Conservation (phyloP, 2,329 filamentous ascomycete species). For the Whalleya microplaca region DNA sequence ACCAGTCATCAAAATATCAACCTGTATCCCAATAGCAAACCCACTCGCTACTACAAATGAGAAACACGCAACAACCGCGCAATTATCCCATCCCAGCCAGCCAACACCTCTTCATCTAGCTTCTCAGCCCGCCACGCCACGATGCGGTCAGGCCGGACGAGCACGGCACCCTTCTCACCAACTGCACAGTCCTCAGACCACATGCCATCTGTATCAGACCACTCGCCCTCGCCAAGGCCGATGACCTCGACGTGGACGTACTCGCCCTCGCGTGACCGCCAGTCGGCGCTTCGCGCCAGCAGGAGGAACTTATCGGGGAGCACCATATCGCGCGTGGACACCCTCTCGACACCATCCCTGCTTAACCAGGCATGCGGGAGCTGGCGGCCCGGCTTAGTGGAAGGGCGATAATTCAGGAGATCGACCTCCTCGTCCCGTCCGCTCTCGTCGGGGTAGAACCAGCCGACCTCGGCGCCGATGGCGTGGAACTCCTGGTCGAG, state of each 20-base stretch:
- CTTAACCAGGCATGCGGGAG: slow-evolving; percentile 2
- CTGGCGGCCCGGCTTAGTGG: slow-evolving; percentile 1
- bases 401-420: background rate
- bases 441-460: slow-evolving; percentile 31
- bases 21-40: too few relatives aligned
- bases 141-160: slow-evolving; percentile 4
- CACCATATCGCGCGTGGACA: slow-evolving; percentile 1
- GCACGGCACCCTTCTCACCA: background rate
- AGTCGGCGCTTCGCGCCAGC: background rate
- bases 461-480: slow-evolving; percentile 38
- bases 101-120: background rate
- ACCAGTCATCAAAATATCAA: too few relatives aligned
- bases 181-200: background rate
- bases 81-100: background rate
- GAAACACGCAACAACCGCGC: background rate
- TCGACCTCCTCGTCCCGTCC: slow-evolving; percentile 27
- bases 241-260: background rate
- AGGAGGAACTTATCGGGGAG: background rate
- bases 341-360: background rate
- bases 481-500: slow-evolving; percentile 40
- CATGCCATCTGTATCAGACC: background rate
- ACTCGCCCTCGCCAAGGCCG: background rate
- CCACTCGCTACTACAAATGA: too few relatives aligned
- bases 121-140: background rate
- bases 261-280: background rate